Base-by-base conservation (phyloP, 352 stramenopile species). In the Vaucheria bursata region DNA sequence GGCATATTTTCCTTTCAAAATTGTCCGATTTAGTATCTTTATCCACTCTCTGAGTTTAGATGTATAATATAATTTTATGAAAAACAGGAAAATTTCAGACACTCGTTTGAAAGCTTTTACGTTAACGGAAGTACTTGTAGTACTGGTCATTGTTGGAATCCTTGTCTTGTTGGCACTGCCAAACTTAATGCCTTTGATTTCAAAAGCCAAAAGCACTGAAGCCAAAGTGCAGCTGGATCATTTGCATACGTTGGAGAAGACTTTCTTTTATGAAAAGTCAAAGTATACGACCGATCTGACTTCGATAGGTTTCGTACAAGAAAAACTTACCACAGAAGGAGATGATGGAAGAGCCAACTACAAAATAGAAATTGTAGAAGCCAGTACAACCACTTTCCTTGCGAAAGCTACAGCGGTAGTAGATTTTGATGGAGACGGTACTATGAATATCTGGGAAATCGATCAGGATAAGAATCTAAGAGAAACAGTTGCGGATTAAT, bases 241-340 rank as follows among this genome's bases (percentile, higher is more conserved):
- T 59, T 25, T 59, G 12, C 25, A 18, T 59, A 59, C 45, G 12
- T 25, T 59, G 45, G 12, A 59, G 25, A 59, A 59, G 45, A 59
- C 45, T 59, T 59, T 59, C 25, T 59, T 59, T 25, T 59, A 59
- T 59, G 45, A 59, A 59, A 59, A 59, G 45, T 59, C 45, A 25
- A 59, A 59, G 45, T 59, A 59, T 25, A 59, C 45, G 12, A 59
- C 18, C 25, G 45, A 59, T 25, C 45, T 59, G 45, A 59, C 18
- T 59, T 18, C 45, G 25, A 18, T 59, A 25, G 45, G 45, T 18
- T 59, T 59, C 25, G 25, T 59, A 18, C 45, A 59, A 25, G 45
- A 59, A 59, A 18, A 18, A 18, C 45, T 59, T 18, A 25, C 25
- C 18, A 18, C 45, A 25, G 45, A 59, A 18, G 18, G 12, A 18